Conservation (phyloP, 257 asterid species). For the Nemophila menziesii region DNA sequence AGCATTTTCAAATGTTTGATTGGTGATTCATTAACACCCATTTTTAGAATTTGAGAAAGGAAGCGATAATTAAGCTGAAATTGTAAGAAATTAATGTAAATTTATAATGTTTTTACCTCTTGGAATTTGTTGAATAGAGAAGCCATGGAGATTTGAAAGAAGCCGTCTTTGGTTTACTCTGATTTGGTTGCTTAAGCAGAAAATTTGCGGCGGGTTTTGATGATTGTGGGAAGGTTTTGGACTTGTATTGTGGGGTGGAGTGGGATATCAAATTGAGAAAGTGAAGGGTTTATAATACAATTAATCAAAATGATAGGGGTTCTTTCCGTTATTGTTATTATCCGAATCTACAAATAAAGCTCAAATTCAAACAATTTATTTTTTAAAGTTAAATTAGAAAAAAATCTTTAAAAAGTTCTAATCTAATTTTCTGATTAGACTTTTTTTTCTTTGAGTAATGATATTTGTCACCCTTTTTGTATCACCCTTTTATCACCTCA, state of each 20-base stretch:
- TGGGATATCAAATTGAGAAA: not conserved
- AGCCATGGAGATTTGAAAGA: conserved; percentile 22
- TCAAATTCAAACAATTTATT: too few relatives aligned
- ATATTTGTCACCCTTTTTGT: too few relatives aligned
- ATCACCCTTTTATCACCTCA: too few relatives aligned
- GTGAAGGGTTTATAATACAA: not conserved
- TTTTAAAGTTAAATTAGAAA: too few relatives aligned
- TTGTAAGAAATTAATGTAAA: not conserved
- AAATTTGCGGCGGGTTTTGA: not conserved
- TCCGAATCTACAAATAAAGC: too few relatives aligned
- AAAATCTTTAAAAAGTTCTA: too few relatives aligned
- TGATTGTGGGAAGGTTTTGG: not conserved
- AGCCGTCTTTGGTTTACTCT: not conserved
- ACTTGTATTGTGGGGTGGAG: not conserved
- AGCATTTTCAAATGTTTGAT: not conserved
- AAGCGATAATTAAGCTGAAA: not conserved
- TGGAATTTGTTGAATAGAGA: conserved; percentile 42
- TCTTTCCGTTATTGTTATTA: too few relatives aligned
- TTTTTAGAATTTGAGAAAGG: not conserved
- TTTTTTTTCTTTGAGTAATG: too few relatives aligned
- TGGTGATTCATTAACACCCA: not conserved
- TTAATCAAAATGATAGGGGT: not conserved
- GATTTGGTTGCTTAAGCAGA: not conserved
- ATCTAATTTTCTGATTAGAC: too few relatives aligned
- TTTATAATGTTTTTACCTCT: conserved; percentile 21